Percentiles rank a stretch among this genome's conserved stretches.
These are phyloP conservation scores for Saccharomycopsis phalli DNA, from an alignment of 1,139 yeast species.

Conservation along the genomic window DNA sequence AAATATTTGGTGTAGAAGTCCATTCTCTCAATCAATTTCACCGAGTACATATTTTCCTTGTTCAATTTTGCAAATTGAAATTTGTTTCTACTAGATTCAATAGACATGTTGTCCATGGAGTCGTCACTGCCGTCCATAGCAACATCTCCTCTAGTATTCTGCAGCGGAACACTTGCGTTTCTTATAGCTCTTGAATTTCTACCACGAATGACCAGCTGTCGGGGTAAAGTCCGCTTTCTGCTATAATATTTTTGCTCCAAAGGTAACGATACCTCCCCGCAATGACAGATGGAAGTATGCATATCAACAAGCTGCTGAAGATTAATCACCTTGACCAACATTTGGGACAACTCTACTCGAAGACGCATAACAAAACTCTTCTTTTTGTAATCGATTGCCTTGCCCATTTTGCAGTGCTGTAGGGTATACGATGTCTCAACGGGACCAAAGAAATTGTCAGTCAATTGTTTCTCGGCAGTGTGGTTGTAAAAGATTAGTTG, in stretches of 20 bases:
- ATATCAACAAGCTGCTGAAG: conserved; percentile 5
- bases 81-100: neutral
- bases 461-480: neutral
- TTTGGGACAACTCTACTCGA: conserved; percentile 6
- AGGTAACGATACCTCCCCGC: conserved; percentile 4
- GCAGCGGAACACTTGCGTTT: neutral
- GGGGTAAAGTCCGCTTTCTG: conserved; percentile 3
- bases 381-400: conserved; percentile 13
- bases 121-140: neutral
- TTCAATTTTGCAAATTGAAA: neutral
- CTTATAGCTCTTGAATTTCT: neutral
- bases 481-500: conserved; percentile 4
- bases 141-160: neutral
- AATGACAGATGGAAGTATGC: conserved; percentile 2
- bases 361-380: conserved; percentile 12
- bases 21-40: conserved; percentile 8
- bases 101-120: neutral
- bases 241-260: conserved; percentile 2
- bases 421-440: conserved; percentile 9
- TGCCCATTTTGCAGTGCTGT: conserved; percentile 11
- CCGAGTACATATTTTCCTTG: conserved; percentile 1
- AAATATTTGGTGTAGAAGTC: conserved; percentile 7
- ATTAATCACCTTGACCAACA: conserved; percentile 7
- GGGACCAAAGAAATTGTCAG: no score
- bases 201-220: neutral